phyloP scores from a whole-genome alignment of 1,139 yeast genomes.

The Sugiyamaella grinbergsii region DNA sequence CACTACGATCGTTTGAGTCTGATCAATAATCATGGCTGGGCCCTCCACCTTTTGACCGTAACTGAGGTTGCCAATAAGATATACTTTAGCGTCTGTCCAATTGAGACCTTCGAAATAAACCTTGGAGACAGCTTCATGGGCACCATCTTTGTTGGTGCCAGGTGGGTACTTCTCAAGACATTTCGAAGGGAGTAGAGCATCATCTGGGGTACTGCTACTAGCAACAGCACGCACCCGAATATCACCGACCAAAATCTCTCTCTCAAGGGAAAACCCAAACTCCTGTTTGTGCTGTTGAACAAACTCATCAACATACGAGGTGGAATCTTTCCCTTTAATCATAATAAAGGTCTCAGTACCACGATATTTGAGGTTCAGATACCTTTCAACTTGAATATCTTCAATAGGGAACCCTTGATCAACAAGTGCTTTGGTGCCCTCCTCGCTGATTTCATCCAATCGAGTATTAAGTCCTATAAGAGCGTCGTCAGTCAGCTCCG shows the following conservation, averaged over 20 bases:
- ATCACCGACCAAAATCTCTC: slow-evolving; percentile 75
- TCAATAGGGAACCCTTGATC: slow-evolving; percentile 51
- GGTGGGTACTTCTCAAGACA: slow-evolving; percentile 24
- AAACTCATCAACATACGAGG: slow-evolving; percentile 39
- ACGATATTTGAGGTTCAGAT: slow-evolving; percentile 74
- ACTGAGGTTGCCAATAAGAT: slow-evolving; percentile 51
- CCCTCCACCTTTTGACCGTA: slow-evolving; percentile 63
- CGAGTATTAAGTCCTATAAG: slow-evolving; percentile 40
- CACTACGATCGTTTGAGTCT: slow-evolving; percentile 81
- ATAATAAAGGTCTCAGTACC: slow-evolving; percentile 88
- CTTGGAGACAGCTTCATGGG: slow-evolving; percentile 21
- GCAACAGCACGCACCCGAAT: slow-evolving; percentile 73
- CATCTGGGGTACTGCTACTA: slow-evolving; percentile 37
- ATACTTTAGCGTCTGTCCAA: slow-evolving; percentile 57
- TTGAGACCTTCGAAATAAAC: slow-evolving; percentile 52
- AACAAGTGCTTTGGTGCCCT: slow-evolving; percentile 44
- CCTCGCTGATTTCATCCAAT: slow-evolving; percentile 43
- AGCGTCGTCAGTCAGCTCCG: slow-evolving; percentile 42
- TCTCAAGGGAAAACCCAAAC: slow-evolving; percentile 67
- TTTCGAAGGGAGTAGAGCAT: slow-evolving; percentile 30
- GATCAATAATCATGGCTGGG: slow-evolving; percentile 83
- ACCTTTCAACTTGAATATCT: slow-evolving; percentile 55
- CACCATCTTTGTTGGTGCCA: slow-evolving; percentile 16
- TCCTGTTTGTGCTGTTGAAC: slow-evolving; percentile 59
- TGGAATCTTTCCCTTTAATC: slow-evolving; percentile 51